Evolutionary conservation across 176 grass and related monocot genomes (phyloP).

Genomic region (Echinochloa phyllopogon): DNA sequence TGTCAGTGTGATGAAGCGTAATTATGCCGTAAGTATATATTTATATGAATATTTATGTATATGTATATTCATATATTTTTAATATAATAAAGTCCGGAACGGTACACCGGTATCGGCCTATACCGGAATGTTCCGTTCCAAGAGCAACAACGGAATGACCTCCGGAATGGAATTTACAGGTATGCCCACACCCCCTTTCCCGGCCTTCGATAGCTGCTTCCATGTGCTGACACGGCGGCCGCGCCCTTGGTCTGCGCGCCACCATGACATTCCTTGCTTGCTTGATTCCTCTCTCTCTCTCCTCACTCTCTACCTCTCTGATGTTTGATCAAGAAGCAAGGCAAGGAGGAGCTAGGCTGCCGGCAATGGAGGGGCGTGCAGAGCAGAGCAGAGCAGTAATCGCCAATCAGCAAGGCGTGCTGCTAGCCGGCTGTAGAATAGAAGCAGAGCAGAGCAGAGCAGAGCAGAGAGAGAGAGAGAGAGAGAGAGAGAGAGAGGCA

Average conservation of each 20-base stretch:
- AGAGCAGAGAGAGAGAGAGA: neutral
- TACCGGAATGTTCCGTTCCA: no score
- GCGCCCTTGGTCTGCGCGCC: constrained; percentile 50
- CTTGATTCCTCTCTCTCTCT: neutral
- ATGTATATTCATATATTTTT: no score
- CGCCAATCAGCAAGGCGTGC: neutral
- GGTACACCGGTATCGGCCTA: no score
- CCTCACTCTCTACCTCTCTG: neutral
- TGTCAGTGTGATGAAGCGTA: no score
- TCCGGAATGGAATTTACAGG: no score
- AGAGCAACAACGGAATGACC: no score
- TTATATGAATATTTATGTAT: no score
- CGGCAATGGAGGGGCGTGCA: constrained; percentile 3
- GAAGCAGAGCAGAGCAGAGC: constrained; percentile 8
- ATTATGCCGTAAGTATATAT: no score
- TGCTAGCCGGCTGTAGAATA: neutral
- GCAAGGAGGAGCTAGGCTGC: neutral
- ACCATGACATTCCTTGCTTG: neutral
- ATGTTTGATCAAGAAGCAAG: neutral
- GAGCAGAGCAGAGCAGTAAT: neutral
- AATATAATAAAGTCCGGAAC: no score
- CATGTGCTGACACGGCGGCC: constrained; percentile 69
- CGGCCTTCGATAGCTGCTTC: constrained; percentile 41
- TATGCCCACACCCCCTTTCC: constrained; percentile 11
- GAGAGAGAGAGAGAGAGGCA: neutral